Evolutionary conservation across 108 stramenopile genomes (phyloP).

Genomic region (Pseudonitzschia multistriata): DNA sequence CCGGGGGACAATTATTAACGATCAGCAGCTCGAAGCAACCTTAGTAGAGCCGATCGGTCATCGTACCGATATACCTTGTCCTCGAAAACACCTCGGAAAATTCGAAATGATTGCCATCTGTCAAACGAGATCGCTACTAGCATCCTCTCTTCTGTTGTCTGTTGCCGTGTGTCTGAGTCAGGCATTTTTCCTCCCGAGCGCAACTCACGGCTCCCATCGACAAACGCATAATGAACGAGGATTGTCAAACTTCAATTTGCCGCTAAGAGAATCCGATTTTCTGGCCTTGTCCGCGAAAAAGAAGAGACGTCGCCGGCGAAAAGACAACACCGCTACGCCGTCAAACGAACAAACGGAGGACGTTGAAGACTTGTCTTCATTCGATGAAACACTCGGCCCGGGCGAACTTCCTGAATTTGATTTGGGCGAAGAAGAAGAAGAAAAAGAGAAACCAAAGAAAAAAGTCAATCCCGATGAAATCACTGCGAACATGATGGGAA

Average conservation of each 20-base stretch:
- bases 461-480: conserved; percentile 26
- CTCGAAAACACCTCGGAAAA: no score
- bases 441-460: conserved; percentile 5
- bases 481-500: conserved; percentile 38
- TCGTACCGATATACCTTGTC: no score
- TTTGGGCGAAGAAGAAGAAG: conserved; percentile 44
- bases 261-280: neutral
- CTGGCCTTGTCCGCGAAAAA: conserved; percentile 23
- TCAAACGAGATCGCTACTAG: conserved; percentile 2
- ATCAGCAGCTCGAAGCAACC: no score
- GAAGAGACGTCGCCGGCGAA: conserved; percentile 36
- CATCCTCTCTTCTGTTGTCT: neutral
- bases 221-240: neutral
- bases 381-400: neutral
- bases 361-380: neutral
- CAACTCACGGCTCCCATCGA: neutral
- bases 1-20: neutral
- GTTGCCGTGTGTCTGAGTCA: neutral
- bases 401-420: conserved; percentile 79
- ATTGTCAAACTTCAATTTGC: neutral
- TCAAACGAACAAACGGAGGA: neutral
- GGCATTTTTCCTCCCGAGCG: neutral
- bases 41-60: no score
- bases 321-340: neutral
- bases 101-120: no score